Base-by-base conservation (phyloP, 768 basidiomycete species). In the Sporobolomyces roseus region DNA sequence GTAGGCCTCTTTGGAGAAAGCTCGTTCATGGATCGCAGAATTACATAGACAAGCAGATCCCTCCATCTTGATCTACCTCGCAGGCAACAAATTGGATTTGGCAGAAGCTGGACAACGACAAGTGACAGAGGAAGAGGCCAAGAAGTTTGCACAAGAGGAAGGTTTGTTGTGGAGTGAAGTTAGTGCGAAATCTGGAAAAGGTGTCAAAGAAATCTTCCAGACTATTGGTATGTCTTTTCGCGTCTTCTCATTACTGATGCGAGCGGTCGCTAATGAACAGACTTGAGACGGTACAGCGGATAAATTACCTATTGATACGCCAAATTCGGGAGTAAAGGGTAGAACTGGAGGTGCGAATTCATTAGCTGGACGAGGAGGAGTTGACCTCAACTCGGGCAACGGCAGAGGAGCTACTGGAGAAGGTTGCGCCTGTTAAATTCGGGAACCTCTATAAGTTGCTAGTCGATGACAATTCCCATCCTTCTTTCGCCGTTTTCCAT, bases 21-120 rank as follows among this genome's bases (percentile, higher is more conserved):
- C 94, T 33, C 88, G 89, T 74, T 87, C 87, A 71, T 98, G 94
- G 94, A 93, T 98, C 77, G 84, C 89, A 59, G 93, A 97, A 79
- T 86, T 98, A 3, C 93, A 96, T 77, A 91, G 93, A 62, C 93
- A 97, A 81, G 94, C 93, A 64, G 94, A 98, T 78, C 93, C 94
- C 10, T 90, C 88, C 50, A 97, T 96, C 82, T 86, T 94, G 75
- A 94, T 98, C 78, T 89, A 91, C 46, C 86, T 98, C 41, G 94
- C 92, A 66, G 94, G 94, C 54, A 98, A 98, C 84, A 98, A 98
- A 81, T 80, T 86, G 33, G 94, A 98, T 80, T 82, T 97, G 30
- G 83, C 86, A 27, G 50, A 17, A n/a, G 49, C 33, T 1, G 36
- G 43, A 5, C 65, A 72, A 33, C 53, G 74, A 8, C 70, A 74